These are phyloP conservation scores for Kalmusia sp. DNA, from an alignment of 2,329 filamentous ascomycete species.

Conservation along the genomic window DNA sequence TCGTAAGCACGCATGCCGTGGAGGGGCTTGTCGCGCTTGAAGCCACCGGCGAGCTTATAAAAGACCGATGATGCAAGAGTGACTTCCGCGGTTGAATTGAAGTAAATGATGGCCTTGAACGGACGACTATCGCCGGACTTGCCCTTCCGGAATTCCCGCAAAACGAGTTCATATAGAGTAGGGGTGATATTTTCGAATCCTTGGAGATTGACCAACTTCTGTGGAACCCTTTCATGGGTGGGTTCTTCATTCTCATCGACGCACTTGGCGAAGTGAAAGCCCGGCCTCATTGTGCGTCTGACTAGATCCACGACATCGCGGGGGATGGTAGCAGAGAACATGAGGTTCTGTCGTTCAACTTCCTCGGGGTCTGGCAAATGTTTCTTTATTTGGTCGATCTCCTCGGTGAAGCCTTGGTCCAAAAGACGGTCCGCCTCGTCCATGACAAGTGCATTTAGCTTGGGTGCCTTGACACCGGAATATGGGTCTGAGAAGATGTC, in stretches of 20 bases:
- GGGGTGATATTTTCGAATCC: constrained; percentile 81
- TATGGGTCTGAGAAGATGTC: constrained; percentile 76
- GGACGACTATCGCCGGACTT: constrained; percentile 58
- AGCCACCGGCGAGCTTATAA: constrained; percentile 53
- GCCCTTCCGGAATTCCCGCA: constrained; percentile 62
- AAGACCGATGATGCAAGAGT: constrained; percentile 69
- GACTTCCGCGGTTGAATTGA: constrained; percentile 79
- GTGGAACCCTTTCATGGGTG: constrained; percentile 85
- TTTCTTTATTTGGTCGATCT: constrained; percentile 56
- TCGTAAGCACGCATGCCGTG: constrained; percentile 56
- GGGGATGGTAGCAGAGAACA: constrained; percentile 95
- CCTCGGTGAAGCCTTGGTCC: constrained; percentile 62
- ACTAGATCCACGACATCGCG: constrained; percentile 82
- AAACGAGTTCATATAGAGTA: constrained; percentile 76
- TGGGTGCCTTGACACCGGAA: constrained; percentile 69
- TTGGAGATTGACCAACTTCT: constrained; percentile 72
- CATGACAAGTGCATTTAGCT: constrained; percentile 65
- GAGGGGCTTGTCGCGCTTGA: constrained; percentile 37
- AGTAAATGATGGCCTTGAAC: constrained; percentile 97
- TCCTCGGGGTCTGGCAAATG: constrained; percentile 67
- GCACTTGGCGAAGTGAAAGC: constrained; percentile 92
- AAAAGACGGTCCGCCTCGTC: constrained; percentile 74
- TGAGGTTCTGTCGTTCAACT: constrained; percentile 83
- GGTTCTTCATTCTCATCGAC: constrained; percentile 80
- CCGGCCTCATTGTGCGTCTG: constrained; percentile 75